phyloP scores from a whole-genome alignment of 2,329 filamentous ascomycete species.

The Pseudogymnoascus sp. region DNA sequence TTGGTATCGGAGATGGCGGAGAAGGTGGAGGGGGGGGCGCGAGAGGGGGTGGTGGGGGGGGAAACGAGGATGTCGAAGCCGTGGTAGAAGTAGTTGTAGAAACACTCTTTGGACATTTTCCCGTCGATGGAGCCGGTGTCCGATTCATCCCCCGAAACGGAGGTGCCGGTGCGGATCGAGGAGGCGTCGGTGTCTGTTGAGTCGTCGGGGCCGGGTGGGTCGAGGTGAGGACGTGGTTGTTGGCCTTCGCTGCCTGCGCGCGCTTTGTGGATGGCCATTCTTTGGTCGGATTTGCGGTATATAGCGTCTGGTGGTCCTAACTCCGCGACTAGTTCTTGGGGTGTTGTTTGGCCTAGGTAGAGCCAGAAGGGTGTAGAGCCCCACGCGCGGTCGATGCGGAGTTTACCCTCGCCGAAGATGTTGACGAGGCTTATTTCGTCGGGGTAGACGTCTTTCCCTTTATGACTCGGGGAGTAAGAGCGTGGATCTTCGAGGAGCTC shows the following conservation, averaged over 20 bases:
- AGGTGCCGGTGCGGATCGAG: constrained; percentile 58
- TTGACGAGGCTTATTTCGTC: constrained; percentile 80
- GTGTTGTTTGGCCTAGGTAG: constrained; percentile 74
- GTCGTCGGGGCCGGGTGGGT: constrained; percentile 42
- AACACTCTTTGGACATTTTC: constrained; percentile 63
- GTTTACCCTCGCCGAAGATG: constrained; percentile 66
- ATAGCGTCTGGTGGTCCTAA: constrained; percentile 90
- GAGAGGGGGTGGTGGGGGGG: constrained; percentile 57
- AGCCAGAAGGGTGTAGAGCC: constrained; percentile 62
- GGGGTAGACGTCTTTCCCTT: constrained; percentile 70
- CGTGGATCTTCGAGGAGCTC: constrained; percentile 67
- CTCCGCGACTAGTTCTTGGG: constrained; percentile 84
- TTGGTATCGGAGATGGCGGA: constrained; percentile 12
- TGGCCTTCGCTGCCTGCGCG: constrained; percentile 44
- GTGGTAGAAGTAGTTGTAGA: constrained; percentile 96
- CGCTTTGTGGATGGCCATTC: constrained; percentile 75
- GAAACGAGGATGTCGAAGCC: constrained; percentile 94
- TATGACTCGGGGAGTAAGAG: constrained; percentile 54
- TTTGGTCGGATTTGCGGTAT: constrained; percentile 82
- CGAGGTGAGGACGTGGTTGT: constrained; percentile 13
- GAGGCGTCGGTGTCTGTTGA: constrained; percentile 62
- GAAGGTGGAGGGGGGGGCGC: constrained; percentile 47
- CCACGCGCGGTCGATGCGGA: constrained; percentile 70
- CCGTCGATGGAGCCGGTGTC: constrained; percentile 49
- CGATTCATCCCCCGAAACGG: constrained; percentile 58